A percentile compares a stretch with the other conserved stretches of the same genome.
Conservation (phyloP, 2,329 filamentous ascomycete species). For the Dactylellina drechsleri region DNA sequence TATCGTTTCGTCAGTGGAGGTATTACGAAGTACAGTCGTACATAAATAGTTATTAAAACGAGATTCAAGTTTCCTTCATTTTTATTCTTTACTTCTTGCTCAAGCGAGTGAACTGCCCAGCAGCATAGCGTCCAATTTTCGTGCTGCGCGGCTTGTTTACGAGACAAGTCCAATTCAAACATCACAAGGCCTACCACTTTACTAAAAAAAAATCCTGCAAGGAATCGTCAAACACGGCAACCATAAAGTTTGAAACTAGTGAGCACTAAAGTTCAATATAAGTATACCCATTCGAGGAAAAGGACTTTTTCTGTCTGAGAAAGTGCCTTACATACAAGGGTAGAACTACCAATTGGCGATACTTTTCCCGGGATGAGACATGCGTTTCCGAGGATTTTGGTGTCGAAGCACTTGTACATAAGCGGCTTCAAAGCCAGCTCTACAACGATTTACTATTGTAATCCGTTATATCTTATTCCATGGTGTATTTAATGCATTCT, state of each 20-base stretch:
- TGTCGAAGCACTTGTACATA: conserved; percentile 31
- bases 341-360: conserved; percentile 13
- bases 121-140: no score
- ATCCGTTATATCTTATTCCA: neutral
- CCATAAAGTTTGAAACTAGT: neutral
- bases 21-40: no score
- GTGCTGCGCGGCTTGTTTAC: no score
- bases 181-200: no score
- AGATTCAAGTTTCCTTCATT: no score
- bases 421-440: conserved; percentile 16
- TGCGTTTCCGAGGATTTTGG: conserved; percentile 17
- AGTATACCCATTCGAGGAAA: conserved; percentile 8
- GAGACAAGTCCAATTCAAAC: no score
- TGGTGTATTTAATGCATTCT: conserved; percentile 1
- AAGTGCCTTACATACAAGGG: conserved; percentile 27
- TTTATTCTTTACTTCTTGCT: no score
- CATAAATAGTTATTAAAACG: no score
- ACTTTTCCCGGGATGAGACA: conserved; percentile 29
- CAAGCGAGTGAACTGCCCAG: no score
- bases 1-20: conserved; percentile 25
- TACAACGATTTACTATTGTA: neutral
- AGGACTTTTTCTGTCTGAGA: conserved; percentile 28
- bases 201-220: neutral
- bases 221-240: neutral
- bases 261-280: neutral